Base-by-base conservation (phyloP, 805 yeast genomes). In the Blastobotrys robertii region DNA sequence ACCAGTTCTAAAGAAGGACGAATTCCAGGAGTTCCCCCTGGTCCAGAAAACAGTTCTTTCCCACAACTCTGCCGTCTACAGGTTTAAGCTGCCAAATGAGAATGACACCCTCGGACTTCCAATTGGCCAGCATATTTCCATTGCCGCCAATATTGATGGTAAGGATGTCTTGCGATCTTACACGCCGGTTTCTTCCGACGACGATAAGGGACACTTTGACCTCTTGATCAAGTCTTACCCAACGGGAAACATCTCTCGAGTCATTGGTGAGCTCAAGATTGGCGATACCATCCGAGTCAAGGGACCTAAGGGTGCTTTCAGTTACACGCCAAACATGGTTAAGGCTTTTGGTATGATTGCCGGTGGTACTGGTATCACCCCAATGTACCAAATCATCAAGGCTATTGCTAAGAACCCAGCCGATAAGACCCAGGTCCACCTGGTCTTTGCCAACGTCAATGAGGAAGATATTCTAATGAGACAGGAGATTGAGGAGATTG, bases 331-430 rank as follows among this genome's bases (percentile, higher is more conserved):
- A 52, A 84, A 84, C 63, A 76, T 83, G 77, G 80, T 76, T 39
- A 67, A 73, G 44, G 70, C 73, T 43, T 71, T 87, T 45, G 86
- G 82, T 39, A 87, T 87, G 97, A 79, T 88, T 51, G 94, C 95
- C 33, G 97, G 97, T 53, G 97, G 97, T 59, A 85, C 96, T 34
- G 95, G 97, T 62, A 82, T 87, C 56, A 82, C 96, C 6, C 96
- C 96, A 60, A 87, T 87, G 96, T 85, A 78, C 65, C 96, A 87
- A 69, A 80, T 87, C 74, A 78, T 62, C 53, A 84, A 38, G 72
- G 77, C 92, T 10, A 80, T 87, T 52, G 77, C 79, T 54, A 66
- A 70, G 44, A 77, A 87, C 57, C 88, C 94, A 13, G 65, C 70
- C 9, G 97, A 87, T 63, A 73, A 71, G 38, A 87, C 97, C 45